Percentiles rank a stretch among this genome's conserved stretches.
Conservation (phyloP, 2,329 filamentous ascomycete species). For the Penicillium sp. region DNA sequence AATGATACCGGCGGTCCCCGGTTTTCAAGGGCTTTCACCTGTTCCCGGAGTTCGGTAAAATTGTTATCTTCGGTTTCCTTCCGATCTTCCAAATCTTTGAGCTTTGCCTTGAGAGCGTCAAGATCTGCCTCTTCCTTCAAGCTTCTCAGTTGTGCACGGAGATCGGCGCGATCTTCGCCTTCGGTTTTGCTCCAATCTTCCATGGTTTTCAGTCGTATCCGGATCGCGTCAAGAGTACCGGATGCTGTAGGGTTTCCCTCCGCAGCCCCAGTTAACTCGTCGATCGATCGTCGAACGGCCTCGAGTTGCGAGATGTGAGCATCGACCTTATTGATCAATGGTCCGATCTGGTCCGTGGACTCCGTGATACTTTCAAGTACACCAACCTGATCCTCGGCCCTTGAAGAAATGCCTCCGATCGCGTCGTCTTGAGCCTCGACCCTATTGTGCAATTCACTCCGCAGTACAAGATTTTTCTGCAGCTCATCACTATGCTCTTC, state of each 20-base stretch:
- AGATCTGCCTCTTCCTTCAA: neutral
- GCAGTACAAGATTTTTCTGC: neutral
- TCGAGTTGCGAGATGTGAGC: neutral
- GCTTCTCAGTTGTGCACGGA: neutral
- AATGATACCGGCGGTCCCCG: neutral
- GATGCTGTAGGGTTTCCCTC: neutral
- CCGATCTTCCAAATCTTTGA: neutral
- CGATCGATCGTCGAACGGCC: neutral
- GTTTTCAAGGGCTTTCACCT: neutral
- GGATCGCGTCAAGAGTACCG: neutral
- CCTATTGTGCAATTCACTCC: neutral
- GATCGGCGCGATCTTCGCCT: neutral
- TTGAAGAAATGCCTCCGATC: neutral
- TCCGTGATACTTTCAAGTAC: conserved; percentile 7
- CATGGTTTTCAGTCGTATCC: neutral
- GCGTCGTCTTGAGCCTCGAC: neutral
- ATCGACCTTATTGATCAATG: neutral
- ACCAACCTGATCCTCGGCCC: neutral
- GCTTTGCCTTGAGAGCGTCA: neutral
- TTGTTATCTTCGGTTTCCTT: too few species aligned
- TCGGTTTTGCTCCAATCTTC: neutral
- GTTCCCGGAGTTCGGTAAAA: neutral
- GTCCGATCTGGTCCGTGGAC: conserved; percentile 2
- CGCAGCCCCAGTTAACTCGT: neutral
- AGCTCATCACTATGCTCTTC: neutral